A percentile compares a stretch with the other conserved stretches of the same genome.
Evolutionary conservation across 805 yeast species (phyloP).

Genomic region (Helenozyma rhizophorensis): DNA sequence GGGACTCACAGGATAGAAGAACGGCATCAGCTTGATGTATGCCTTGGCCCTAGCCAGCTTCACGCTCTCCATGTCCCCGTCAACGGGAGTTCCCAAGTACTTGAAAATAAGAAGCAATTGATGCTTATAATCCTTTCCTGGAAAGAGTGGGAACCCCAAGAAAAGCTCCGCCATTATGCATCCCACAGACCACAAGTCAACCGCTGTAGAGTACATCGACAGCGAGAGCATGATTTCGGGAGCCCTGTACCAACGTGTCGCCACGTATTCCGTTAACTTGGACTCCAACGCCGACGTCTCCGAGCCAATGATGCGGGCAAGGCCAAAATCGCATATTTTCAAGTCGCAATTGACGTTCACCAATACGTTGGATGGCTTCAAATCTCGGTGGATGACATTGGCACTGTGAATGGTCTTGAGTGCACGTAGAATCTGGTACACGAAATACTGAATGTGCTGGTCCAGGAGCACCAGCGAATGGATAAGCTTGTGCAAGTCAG

Average conservation of each 20-base stretch:
- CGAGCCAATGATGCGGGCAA: slow-evolving; percentile 52
- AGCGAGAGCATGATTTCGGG: slow-evolving; percentile 78
- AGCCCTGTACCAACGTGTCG: slow-evolving; percentile 82
- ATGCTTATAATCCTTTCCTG: slow-evolving; percentile 70
- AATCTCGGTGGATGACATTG: slow-evolving; percentile 69
- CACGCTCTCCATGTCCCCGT: slow-evolving; percentile 12
- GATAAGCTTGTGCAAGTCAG: slow-evolving; percentile 64
- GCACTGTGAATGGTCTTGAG: slow-evolving; percentile 69
- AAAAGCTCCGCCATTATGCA: slow-evolving; percentile 73
- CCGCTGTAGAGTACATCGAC: slow-evolving; percentile 69
- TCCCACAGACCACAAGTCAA: slow-evolving; percentile 80
- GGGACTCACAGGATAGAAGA: slow-evolving; percentile 3
- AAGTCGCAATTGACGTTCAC: slow-evolving; percentile 69
- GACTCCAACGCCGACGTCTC: slow-evolving; percentile 33
- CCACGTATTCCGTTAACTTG: slow-evolving; percentile 73
- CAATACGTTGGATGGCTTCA: slow-evolving; percentile 69
- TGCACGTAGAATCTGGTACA: slow-evolving; percentile 67
- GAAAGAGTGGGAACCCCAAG: slow-evolving; percentile 59
- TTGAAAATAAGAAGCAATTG: slow-evolving; percentile 65
- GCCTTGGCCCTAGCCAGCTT: slow-evolving; percentile 12
- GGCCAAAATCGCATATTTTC: slow-evolving; percentile 76
- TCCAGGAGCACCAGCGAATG: slow-evolving; percentile 52
- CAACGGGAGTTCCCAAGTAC: slow-evolving; percentile 64
- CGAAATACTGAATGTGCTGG: slow-evolving; percentile 67
- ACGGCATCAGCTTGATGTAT: slow-evolving; percentile 14